Evolutionary conservation across 768 basidiomycete genomes (phyloP).

Genomic region (Calocybe cyanea): DNA sequence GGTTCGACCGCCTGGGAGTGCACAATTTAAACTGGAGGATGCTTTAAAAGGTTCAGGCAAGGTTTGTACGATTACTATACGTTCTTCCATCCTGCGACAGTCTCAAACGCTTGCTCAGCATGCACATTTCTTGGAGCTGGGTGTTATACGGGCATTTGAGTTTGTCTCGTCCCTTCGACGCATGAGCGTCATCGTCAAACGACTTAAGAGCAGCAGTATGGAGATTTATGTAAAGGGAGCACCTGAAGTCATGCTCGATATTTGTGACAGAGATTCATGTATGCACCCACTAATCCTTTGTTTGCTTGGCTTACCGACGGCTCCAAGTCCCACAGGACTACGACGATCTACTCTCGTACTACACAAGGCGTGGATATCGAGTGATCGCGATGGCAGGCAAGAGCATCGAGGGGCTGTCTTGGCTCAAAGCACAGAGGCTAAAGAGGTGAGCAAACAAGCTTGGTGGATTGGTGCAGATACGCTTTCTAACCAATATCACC

Average conservation of each 20-base stretch:
- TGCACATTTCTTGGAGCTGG: constrained; percentile 94
- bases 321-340: constrained; percentile 88
- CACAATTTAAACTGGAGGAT: constrained; percentile 87
- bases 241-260: constrained; percentile 95
- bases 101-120: constrained; percentile 47
- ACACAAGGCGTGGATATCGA: constrained; percentile 93
- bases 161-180: constrained; percentile 90
- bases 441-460: constrained; percentile 58
- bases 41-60: constrained; percentile 80
- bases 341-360: constrained; percentile 93
- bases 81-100: background rate
- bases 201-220: constrained; percentile 91
- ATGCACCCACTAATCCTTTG: constrained; percentile 26
- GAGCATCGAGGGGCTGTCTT: constrained; percentile 87
- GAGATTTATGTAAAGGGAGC: constrained; percentile 99
- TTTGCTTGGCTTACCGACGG: constrained; percentile 5
- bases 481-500: constrained; percentile 2
- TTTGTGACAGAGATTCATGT: constrained; percentile 93
- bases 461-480: background rate
- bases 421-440: constrained; percentile 96
- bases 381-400: constrained; percentile 99
- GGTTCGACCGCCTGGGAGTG: constrained; percentile 93
- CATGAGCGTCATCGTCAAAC: constrained; percentile 98
- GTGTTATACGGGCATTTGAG: constrained; percentile 94
- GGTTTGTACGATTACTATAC: constrained; percentile 37